Evolutionary conservation across 169 alveolate species (phyloP).

Genomic region (Plasmodium gonderi): DNA sequence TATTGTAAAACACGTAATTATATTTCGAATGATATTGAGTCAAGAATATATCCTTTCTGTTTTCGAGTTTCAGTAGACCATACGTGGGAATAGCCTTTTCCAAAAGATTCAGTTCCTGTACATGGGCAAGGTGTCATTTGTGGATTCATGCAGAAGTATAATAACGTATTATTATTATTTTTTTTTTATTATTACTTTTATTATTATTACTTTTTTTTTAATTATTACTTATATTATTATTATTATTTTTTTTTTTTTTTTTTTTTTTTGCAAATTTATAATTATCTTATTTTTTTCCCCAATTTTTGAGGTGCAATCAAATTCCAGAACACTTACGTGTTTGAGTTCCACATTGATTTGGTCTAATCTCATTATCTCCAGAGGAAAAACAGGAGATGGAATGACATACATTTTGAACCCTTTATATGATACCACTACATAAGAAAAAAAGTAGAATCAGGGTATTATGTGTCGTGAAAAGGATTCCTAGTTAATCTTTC

Average conservation of each 20-base stretch:
- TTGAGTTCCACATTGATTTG: constrained; percentile 1
- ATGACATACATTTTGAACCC: constrained; percentile 71
- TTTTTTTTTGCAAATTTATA: too few relatives aligned
- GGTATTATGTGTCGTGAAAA: neutral
- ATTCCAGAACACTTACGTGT: constrained; percentile 8
- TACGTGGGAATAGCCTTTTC: constrained; percentile 59
- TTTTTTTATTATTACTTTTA: too few relatives aligned
- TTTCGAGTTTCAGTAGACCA: neutral
- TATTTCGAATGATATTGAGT: neutral
- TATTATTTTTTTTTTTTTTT: too few relatives aligned
- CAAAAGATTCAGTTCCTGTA: constrained; percentile 31
- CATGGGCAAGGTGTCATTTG: neutral
- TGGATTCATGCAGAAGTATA: neutral
- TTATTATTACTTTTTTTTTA: too few relatives aligned
- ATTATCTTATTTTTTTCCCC: neutral
- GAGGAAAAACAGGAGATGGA: constrained; percentile 37
- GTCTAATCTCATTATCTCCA: neutral
- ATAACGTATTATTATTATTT: too few relatives aligned
- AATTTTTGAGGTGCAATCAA: neutral
- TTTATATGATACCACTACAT: constrained; percentile 46
- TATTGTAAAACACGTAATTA: constrained; percentile 37
- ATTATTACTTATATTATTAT: too few relatives aligned
- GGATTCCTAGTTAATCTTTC: neutral
- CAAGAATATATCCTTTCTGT: constrained; percentile 2
- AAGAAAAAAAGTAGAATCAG: neutral